Evolutionary conservation across 1,139 yeast species (phyloP), one percentile per base, ranked within the genome.

Genomic region (Blastobotrys buckinghamii): DNA sequence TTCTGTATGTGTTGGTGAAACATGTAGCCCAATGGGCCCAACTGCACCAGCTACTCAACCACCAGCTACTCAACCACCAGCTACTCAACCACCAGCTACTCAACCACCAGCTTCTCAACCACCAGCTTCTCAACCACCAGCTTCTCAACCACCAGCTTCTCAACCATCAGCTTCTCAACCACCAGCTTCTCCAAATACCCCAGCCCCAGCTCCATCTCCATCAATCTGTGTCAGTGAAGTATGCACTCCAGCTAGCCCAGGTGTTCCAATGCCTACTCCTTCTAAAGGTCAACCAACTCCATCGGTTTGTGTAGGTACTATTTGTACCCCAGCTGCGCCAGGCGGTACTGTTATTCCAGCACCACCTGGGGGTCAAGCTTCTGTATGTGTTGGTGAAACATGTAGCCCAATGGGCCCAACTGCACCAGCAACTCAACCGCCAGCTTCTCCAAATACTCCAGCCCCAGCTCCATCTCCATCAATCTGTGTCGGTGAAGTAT

Each of bases 351-450:
- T 29, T 13, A n/a, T 19, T 3, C 38, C 38, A 12, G 19, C 27
- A 19, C 15, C 42, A 20, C 37, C 42, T 17, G 42, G 35, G n/a
- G 2, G 36, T 16, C 47, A 37, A 29, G 37, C 42, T 15, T 29
- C 13, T 7, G 38, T 34, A 5, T 22, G 39, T 19, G 35, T 15
- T 10, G 43, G 33, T 15, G 43, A 35, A 35, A 34, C 17, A 16
- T 42, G 33, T 15, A 22, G 42, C 20, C 38, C 42, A 38, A 37
- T 37, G 7, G 40, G 45, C 24, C 40, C 37, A 22, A n/a, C 26
- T 17, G 39, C 39, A 19, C 26, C 26, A 17, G n/a, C n/a, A n/a
- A n/a, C n/a, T n/a, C 17, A 12, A 35, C 24, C 8, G 4, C 24
- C 19, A 10, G 15, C 5, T 2, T 13, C 36, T 29, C 44, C 36